Evolutionary conservation across 345 rosid species (phyloP).

Genomic region (Nephelium lappaceum): DNA sequence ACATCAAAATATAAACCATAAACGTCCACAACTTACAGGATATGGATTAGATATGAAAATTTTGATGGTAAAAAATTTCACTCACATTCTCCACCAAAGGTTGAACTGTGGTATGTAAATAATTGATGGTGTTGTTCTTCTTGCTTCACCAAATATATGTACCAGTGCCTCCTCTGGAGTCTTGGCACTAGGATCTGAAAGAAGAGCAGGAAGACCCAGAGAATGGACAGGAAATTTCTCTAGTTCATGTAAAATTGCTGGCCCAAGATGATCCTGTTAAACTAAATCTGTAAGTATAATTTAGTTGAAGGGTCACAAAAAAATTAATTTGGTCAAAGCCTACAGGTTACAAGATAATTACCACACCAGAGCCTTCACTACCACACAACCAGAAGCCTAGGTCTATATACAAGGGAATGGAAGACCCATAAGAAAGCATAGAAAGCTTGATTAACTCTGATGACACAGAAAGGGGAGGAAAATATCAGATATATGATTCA

Average conservation of each 20-base stretch:
- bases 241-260: slow-evolving; percentile 92
- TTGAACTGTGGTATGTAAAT: slow-evolving; percentile 88
- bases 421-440: slow-evolving; percentile 91
- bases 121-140: slow-evolving; percentile 94
- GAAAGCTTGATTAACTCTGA: slow-evolving; percentile 84
- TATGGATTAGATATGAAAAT: slow-evolving; percentile 11
- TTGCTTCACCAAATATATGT: slow-evolving; percentile 97
- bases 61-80: slow-evolving; percentile 2
- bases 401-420: slow-evolving; percentile 96
- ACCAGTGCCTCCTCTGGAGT: slow-evolving; percentile 99
- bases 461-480: slow-evolving; percentile 69
- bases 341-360: slow-evolving; percentile 49
- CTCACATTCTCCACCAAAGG: slow-evolving; percentile 98
- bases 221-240: slow-evolving; percentile 98
- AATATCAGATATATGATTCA: slow-evolving; percentile 66
- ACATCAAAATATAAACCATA: background rate
- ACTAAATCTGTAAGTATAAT: slow-evolving; percentile 76
- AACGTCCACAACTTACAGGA: background rate
- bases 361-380: slow-evolving; percentile 93
- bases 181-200: slow-evolving; percentile 99
- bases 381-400: slow-evolving; percentile 88
- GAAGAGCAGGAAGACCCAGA: slow-evolving; percentile 96
- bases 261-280: slow-evolving; percentile 99
- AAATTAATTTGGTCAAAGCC: slow-evolving; percentile 21
- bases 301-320: slow-evolving; percentile 41